phyloP scores from a whole-genome alignment of 306 rosid species.

The Ormosia emarginata region DNA sequence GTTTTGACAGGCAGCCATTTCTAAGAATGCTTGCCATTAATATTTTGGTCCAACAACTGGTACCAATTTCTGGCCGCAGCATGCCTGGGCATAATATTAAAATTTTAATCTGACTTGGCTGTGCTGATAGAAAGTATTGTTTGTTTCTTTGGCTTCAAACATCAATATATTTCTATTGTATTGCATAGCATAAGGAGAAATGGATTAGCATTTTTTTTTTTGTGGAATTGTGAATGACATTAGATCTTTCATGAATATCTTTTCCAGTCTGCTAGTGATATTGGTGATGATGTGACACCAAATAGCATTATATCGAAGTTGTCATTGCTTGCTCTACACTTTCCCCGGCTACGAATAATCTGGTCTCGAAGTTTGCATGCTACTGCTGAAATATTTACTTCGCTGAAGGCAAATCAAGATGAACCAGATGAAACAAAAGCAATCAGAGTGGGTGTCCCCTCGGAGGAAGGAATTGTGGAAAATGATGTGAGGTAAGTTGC shows the following conservation, averaged over 20 bases:
- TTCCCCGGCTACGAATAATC: conserved; percentile 85
- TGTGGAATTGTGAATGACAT: conserved; percentile 9
- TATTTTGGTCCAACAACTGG: not conserved
- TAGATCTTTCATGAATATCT: conserved; percentile 22
- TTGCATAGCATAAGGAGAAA: not conserved
- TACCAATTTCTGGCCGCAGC: not conserved
- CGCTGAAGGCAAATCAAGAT: conserved; percentile 89
- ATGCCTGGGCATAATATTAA: conserved; percentile 1
- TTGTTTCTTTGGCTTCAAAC: conserved; percentile 1
- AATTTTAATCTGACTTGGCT: not conserved
- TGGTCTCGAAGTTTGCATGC: conserved; percentile 98
- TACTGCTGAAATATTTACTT: conserved; percentile 84
- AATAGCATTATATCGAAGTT: conserved; percentile 86
- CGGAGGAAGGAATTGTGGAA: conserved; percentile 91
- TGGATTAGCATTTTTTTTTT: not conserved
- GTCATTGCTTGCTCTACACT: conserved; percentile 83
- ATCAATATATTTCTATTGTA: not conserved
- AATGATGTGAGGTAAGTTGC: conserved; percentile 73
- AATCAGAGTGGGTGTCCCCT: conserved; percentile 90
- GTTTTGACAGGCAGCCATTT: not conserved
- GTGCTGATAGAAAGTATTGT: not conserved
- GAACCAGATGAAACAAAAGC: conserved; percentile 90
- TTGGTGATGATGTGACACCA: conserved; percentile 93
- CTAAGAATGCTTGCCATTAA: not conserved
- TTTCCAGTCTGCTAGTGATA: conserved; percentile 88